Conservation (phyloP, 768 basidiomycete genomes). For the Gyrodon lividus region DNA sequence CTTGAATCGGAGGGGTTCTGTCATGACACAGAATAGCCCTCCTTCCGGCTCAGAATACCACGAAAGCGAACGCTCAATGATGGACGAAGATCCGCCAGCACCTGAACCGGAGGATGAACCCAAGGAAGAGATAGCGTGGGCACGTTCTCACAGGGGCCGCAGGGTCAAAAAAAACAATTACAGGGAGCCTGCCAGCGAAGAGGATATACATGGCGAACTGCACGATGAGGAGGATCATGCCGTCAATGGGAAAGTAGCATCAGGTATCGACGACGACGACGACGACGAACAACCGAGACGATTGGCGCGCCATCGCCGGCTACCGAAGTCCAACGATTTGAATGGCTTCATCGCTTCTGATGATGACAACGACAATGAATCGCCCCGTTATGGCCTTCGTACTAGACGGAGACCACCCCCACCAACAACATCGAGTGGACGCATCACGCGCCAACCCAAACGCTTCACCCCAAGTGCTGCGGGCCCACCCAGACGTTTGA, state of each 20-base stretch:
- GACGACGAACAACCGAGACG: conserved; percentile 27
- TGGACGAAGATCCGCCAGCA: conserved; percentile 23
- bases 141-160: conserved; percentile 40
- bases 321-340: conserved; percentile 19
- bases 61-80: conserved; percentile 32
- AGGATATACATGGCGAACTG: conserved; percentile 29
- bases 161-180: conserved; percentile 39
- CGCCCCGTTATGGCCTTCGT: conserved; percentile 39
- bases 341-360: conserved; percentile 42
- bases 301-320: conserved; percentile 11
- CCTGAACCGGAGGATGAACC: conserved; percentile 1
- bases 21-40: conserved; percentile 23
- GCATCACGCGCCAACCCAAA: conserved; percentile 25
- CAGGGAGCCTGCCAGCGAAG: conserved; percentile 46
- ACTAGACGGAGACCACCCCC: conserved; percentile 35
- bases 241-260: conserved; percentile 23
- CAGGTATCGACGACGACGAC: conserved; percentile 35
- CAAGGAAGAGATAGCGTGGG: conserved; percentile 13
- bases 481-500: conserved; percentile 10
- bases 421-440: conserved; percentile 20
- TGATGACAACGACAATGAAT: conserved; percentile 39
- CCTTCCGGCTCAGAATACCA: conserved; percentile 34
- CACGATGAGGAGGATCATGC: conserved; percentile 5
- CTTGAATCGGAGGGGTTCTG: conserved; percentile 16
- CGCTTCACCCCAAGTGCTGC: conserved; percentile 1